Evolutionary conservation across 2,329 filamentous ascomycete genomes (phyloP).

Genomic region (Helicocarpus griseus): DNA sequence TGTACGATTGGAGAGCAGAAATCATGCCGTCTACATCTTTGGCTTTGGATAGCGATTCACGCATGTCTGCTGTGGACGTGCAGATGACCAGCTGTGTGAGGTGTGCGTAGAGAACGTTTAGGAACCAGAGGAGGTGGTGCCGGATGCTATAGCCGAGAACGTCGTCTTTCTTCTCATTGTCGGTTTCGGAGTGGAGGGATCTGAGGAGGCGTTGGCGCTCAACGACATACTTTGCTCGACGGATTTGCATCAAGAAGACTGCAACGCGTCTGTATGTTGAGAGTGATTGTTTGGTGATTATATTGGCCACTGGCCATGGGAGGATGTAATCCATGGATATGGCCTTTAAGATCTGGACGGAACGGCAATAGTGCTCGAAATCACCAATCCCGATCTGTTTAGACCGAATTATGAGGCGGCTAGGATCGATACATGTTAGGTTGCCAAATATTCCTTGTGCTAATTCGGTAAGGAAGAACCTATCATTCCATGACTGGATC

Average conservation of each 20-base stretch:
- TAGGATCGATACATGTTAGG: conserved; percentile 45
- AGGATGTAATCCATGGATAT: conserved; percentile 62
- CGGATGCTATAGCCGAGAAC: conserved; percentile 43
- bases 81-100: conserved; percentile 63
- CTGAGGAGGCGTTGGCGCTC: conserved; percentile 39
- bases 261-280: conserved; percentile 62
- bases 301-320: conserved; percentile 56
- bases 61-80: conserved; percentile 49
- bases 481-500: conserved; percentile 62
- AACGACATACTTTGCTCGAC: conserved; percentile 59
- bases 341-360: conserved; percentile 52
- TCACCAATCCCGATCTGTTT: conserved; percentile 31
- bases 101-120: conserved; percentile 64
- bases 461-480: conserved; percentile 68
- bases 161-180: conserved; percentile 31
- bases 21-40: conserved; percentile 77
- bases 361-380: conserved; percentile 42
- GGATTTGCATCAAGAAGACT: conserved; percentile 66
- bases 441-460: conserved; percentile 60
- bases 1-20: conserved; percentile 53
- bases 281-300: conserved; percentile 58
- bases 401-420: conserved; percentile 53
- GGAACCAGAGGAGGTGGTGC: conserved; percentile 67
- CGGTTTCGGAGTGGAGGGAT: conserved; percentile 32
- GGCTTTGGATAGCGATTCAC: conserved; percentile 47